phyloP scores from a whole-genome alignment of 1,139 yeast species.

The Lodderomyces margitis region DNA sequence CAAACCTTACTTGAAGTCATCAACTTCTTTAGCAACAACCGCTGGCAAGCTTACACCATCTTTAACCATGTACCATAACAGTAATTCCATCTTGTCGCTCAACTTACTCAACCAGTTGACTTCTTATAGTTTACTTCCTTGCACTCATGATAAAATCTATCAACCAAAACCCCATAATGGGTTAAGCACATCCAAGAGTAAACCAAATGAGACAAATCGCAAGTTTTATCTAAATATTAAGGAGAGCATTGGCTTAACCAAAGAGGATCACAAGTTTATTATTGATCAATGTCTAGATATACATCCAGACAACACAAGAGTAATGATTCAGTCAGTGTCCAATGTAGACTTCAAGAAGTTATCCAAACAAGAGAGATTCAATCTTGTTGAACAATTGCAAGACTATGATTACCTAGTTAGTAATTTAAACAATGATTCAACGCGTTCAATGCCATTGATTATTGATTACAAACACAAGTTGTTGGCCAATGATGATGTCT shows the following conservation, averaged over 20 bases:
- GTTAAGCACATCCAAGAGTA: neutral
- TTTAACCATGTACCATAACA: conserved; percentile 28
- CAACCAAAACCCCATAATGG: conserved; percentile 4
- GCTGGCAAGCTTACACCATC: neutral
- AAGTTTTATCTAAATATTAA: conserved; percentile 28
- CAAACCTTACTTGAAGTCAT: neutral
- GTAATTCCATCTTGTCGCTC: conserved; percentile 25
- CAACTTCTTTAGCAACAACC: neutral
- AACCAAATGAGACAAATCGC: neutral
- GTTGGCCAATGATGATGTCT: conserved; percentile 49
- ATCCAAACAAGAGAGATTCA: conserved; percentile 12
- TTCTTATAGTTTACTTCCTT: conserved; percentile 23
- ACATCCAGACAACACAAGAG: conserved; percentile 43
- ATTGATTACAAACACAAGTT: conserved; percentile 56
- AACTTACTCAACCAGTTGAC: conserved; percentile 26
- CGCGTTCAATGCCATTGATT: conserved; percentile 32
- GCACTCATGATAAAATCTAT: conserved; percentile 19
- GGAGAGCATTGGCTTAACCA: conserved; percentile 25
- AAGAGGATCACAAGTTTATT: conserved; percentile 34
- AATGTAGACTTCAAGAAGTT: conserved; percentile 4
- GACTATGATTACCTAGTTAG: conserved; percentile 14
- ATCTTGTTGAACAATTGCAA: conserved; percentile 12
- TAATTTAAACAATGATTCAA: neutral
- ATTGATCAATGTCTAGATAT: conserved; percentile 38
- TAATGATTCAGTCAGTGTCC: conserved; percentile 24